Conservation (phyloP, 2,329 filamentous ascomycete species). For the Penicillium freii region DNA sequence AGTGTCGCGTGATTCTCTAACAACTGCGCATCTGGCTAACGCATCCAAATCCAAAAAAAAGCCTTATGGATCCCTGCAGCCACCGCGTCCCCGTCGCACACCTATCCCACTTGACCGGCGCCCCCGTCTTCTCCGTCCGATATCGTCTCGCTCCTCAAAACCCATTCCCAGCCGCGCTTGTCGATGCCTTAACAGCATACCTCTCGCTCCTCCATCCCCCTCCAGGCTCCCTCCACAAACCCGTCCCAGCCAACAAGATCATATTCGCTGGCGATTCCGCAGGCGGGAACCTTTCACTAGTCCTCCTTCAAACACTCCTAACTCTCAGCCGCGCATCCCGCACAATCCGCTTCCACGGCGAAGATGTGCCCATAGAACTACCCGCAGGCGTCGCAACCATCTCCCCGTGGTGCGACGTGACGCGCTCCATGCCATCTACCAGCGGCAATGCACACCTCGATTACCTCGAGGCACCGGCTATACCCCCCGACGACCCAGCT, state of each 20-base stretch:
- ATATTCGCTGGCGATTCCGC: slow-evolving; percentile 49
- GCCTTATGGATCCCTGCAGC: slow-evolving; percentile 46
- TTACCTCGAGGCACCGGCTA: slow-evolving; percentile 37
- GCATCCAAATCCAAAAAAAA: slow-evolving; percentile 14
- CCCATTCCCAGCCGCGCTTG: slow-evolving; percentile 48
- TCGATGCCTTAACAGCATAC: slow-evolving; percentile 50
- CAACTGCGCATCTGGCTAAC: neutral
- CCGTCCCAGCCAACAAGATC: slow-evolving; percentile 46
- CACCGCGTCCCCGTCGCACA: slow-evolving; percentile 40
- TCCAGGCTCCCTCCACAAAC: slow-evolving; percentile 41
- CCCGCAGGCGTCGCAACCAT: slow-evolving; percentile 41
- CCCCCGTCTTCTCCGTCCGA: slow-evolving; percentile 45
- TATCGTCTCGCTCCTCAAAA: slow-evolving; percentile 50
- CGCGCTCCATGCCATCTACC: slow-evolving; percentile 44
- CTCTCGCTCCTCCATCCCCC: slow-evolving; percentile 48
- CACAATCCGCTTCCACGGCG: slow-evolving; percentile 42
- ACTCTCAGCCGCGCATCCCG: slow-evolving; percentile 38
- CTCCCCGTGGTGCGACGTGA: slow-evolving; percentile 46
- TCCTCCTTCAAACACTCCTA: slow-evolving; percentile 44
- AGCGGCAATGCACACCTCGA: slow-evolving; percentile 40
- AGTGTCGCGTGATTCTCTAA: slow-evolving; percentile 11
- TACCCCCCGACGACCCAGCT: slow-evolving; percentile 15
- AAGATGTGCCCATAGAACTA: slow-evolving; percentile 40
- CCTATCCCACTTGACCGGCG: slow-evolving; percentile 41
- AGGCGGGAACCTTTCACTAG: slow-evolving; percentile 44